Evolutionary conservation across 129 eudicot genomes (phyloP).

Genomic region (Saussurea involucrata): DNA sequence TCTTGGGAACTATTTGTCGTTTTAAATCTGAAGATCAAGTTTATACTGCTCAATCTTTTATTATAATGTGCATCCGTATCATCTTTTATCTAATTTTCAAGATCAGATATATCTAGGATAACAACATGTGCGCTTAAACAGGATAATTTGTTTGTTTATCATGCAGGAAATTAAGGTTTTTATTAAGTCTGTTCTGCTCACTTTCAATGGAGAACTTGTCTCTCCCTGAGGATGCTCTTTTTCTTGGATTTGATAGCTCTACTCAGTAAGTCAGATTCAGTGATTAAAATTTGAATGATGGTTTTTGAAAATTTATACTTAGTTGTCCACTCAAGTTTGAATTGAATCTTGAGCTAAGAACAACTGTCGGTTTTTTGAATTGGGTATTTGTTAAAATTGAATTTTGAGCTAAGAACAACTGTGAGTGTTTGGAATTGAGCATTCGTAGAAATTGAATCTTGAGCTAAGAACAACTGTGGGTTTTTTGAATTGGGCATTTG

Average conservation of each 20-base stretch:
- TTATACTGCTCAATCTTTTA: no score
- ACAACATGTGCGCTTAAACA: not conserved
- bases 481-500: not conserved
- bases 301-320: not conserved
- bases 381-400: not conserved
- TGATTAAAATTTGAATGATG: not conserved
- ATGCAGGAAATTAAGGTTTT: not conserved
- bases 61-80: no score
- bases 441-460: not conserved
- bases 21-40: no score
- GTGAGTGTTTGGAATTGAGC: not conserved
- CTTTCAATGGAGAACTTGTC: constrained; percentile 51
- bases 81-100: not conserved
- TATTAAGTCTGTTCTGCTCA: constrained; percentile 1
- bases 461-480: not conserved
- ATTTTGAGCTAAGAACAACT: not conserved
- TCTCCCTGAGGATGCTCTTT: constrained; percentile 67
- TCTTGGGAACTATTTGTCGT: no score
- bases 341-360: not conserved
- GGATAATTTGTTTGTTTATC: constrained; percentile 1
- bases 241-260: constrained; percentile 83
- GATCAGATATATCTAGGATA: not conserved
- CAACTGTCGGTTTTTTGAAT: not conserved
- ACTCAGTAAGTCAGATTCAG: constrained; percentile 57
- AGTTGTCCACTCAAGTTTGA: not conserved